These are phyloP conservation scores for Fusarium euwallaceae DNA, from an alignment of 2,329 filamentous ascomycete species.

Conservation along the genomic window DNA sequence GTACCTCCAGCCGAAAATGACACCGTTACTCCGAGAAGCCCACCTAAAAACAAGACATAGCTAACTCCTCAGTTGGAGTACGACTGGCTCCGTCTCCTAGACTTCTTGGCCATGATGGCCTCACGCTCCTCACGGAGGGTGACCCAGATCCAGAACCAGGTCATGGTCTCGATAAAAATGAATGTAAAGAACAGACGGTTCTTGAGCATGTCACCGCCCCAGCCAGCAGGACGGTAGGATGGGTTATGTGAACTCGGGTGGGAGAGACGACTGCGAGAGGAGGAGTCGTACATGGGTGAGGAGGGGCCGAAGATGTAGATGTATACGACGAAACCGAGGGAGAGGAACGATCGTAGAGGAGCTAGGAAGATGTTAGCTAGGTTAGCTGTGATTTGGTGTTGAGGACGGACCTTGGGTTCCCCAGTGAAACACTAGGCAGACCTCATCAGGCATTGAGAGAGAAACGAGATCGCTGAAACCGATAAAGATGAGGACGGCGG, in stretches of 20 bases:
- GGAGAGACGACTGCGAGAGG: constrained; percentile 38
- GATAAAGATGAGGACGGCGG: constrained; percentile 73
- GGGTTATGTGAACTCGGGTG: constrained; percentile 51
- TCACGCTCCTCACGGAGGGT: constrained; percentile 76
- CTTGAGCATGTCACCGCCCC: constrained; percentile 77
- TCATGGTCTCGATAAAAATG: constrained; percentile 84
- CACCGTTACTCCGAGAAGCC: constrained; percentile 1
- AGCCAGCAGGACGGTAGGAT: constrained; percentile 55
- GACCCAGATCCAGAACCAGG: constrained; percentile 89
- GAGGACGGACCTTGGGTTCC: constrained; percentile 70
- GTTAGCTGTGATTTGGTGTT: constrained; percentile 43
- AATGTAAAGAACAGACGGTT: constrained; percentile 89
- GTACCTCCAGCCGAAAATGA: background rate
- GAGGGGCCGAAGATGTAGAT: constrained; percentile 71
- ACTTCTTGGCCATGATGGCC: constrained; percentile 57
- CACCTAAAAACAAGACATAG: background rate
- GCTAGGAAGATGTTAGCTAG: constrained; percentile 56
- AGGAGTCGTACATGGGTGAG: constrained; percentile 61
- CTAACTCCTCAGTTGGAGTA: constrained; percentile 23
- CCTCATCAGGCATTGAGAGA: constrained; percentile 76
- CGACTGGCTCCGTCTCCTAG: constrained; percentile 46
- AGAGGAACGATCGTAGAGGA: constrained; percentile 74
- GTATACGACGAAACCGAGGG: constrained; percentile 73
- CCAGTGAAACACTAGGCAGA: constrained; percentile 74
- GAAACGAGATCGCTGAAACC: constrained; percentile 75